These are phyloP conservation scores for Sisymbrium altissimum DNA, from an alignment of 345 rosid genomes.

Conservation along the genomic window DNA sequence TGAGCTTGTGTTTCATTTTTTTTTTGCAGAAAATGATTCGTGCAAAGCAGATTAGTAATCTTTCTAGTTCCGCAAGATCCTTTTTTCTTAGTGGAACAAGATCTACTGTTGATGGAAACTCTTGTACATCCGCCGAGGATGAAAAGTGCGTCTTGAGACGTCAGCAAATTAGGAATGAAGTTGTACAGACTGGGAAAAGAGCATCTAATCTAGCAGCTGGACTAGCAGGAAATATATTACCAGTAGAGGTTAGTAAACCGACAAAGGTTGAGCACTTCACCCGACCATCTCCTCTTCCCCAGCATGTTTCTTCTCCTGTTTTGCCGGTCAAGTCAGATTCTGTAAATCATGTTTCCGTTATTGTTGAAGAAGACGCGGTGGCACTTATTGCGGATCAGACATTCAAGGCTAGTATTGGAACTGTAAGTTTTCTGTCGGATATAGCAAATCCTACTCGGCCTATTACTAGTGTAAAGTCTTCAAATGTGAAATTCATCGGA, in stretches of 20 bases:
- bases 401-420: slow-evolving; percentile 65
- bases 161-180: slow-evolving; percentile 46
- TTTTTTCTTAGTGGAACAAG: slow-evolving; percentile 72
- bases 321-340: slow-evolving; percentile 42
- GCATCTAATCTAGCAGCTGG: slow-evolving; percentile 40
- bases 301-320: slow-evolving; percentile 41
- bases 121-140: slow-evolving; percentile 79
- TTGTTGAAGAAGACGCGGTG: slow-evolving; percentile 36
- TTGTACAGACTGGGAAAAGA: slow-evolving; percentile 42
- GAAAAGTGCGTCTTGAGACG: slow-evolving; percentile 65
- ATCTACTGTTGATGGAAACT: slow-evolving; percentile 72
- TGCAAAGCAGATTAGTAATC: slow-evolving; percentile 70
- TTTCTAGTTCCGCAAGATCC: slow-evolving; percentile 74
- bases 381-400: slow-evolving; percentile 59
- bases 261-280: slow-evolving; percentile 36
- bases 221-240: slow-evolving; percentile 32
- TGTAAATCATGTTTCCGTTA: slow-evolving; percentile 46
- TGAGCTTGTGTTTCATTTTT: slow-evolving; percentile 18
- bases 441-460: slow-evolving; percentile 53
- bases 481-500: slow-evolving; percentile 49
- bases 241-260: slow-evolving; percentile 39
- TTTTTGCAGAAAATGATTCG: slow-evolving; percentile 63
- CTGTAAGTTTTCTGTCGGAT: slow-evolving; percentile 63
- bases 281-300: slow-evolving; percentile 33
- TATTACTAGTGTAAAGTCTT: slow-evolving; percentile 42